A percentile compares a stretch with the other conserved stretches of the same genome.
Conservation (phyloP, 768 basidiomycete genomes). For the Lentinus brumalis region DNA sequence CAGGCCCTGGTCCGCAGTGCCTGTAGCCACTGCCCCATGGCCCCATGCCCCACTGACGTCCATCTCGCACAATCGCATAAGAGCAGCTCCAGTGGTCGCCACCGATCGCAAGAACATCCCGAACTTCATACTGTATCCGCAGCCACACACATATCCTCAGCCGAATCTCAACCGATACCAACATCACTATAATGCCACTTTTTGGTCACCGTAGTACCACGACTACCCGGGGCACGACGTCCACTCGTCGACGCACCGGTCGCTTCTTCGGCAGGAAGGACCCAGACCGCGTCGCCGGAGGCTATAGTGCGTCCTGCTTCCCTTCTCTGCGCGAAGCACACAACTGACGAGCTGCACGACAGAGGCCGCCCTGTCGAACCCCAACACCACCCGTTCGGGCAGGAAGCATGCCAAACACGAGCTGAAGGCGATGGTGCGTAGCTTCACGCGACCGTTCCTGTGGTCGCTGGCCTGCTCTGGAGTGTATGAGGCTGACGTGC, state of each 20-base stretch:
- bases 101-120: background rate
- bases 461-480: background rate
- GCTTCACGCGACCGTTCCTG: background rate
- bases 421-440: slow-evolving; percentile 46
- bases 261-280: slow-evolving; percentile 31
- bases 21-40: background rate
- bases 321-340: background rate
- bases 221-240: background rate
- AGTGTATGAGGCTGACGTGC: background rate
- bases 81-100: background rate
- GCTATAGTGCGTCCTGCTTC: slow-evolving; percentile 43
- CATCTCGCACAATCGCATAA: background rate
- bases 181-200: slow-evolving; percentile 2
- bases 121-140: background rate
- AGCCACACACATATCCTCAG: background rate
- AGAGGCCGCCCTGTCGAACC: slow-evolving; percentile 54
- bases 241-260: slow-evolving; percentile 2
- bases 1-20: background rate
- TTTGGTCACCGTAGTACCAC: background rate
- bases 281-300: slow-evolving; percentile 48
- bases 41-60: background rate
- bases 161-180: background rate
- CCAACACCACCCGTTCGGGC: slow-evolving; percentile 48
- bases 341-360: background rate
- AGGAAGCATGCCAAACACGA: slow-evolving; percentile 49